phyloP scores from a whole-genome alignment of 139 green algal genomes.

The Micractinium sp. region DNA sequence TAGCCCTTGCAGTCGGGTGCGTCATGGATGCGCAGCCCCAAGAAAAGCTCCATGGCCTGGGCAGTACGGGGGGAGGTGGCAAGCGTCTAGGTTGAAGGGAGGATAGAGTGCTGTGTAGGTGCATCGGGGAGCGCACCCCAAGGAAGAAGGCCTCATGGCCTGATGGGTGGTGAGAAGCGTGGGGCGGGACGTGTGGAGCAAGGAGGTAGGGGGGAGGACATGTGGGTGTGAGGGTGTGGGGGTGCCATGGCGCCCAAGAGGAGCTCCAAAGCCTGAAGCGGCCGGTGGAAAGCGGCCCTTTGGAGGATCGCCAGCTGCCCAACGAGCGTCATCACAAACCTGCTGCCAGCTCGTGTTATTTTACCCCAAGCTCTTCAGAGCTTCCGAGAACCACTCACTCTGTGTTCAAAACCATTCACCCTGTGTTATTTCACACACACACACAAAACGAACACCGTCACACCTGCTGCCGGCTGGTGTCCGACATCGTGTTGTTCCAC shows the following conservation, averaged over 20 bases:
- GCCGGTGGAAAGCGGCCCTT: no score
- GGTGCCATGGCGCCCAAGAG: no score
- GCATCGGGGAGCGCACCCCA: no score
- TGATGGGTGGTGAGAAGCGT: neutral
- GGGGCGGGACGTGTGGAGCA: neutral
- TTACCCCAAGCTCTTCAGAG: no score
- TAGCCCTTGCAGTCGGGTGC: slow-evolving; percentile 2
- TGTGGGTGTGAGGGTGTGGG: neutral
- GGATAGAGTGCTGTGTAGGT: no score
- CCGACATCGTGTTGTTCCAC: slow-evolving; percentile 77
- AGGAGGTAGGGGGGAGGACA: neutral
- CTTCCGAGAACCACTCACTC: neutral
- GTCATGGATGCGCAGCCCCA: slow-evolving; percentile 67
- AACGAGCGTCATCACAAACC: no score
- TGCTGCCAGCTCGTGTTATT: no score
- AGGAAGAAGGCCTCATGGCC: no score
- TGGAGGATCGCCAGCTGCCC: no score
- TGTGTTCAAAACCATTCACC: no score
- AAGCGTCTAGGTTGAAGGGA: neutral
- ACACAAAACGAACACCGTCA: neutral
- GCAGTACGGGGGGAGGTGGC: neutral
- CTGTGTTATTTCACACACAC: no score
- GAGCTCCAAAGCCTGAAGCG: no score
- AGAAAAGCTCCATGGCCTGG: slow-evolving; percentile 80
- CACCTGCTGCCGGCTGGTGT: slow-evolving; percentile 51